Percentiles rank a stretch among this genome's conserved stretches.
Evolutionary conservation across 768 basidiomycete species (phyloP).

Genomic region (Pisolithus marmoratus): DNA sequence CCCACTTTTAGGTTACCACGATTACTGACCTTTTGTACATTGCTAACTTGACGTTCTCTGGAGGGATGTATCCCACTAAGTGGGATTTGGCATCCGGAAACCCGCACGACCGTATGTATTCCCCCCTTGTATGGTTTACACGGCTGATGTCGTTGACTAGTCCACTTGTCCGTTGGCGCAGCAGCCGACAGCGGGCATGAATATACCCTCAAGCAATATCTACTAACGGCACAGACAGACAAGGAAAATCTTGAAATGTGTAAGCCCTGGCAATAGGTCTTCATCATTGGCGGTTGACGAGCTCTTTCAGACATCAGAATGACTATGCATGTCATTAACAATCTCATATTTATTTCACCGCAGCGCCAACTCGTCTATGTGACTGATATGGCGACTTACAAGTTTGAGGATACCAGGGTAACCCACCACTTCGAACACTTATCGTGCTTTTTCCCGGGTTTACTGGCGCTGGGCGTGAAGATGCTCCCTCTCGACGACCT

Average conservation of each 20-base stretch:
- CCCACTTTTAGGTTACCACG: constrained; percentile 35
- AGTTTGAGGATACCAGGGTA: constrained; percentile 27
- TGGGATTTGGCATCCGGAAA: constrained; percentile 49
- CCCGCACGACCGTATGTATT: constrained; percentile 41
- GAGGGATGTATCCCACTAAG: constrained; percentile 58
- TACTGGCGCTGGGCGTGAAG: constrained; percentile 66
- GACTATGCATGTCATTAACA: constrained; percentile 56
- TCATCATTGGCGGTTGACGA: constrained; percentile 4
- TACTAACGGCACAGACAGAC: constrained; percentile 61
- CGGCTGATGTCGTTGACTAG: constrained; percentile 17
- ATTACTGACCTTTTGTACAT: constrained; percentile 44
- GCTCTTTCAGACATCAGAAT: constrained; percentile 47
- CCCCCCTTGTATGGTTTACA: neutral
- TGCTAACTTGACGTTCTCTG: constrained; percentile 40
- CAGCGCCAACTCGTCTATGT: constrained; percentile 63
- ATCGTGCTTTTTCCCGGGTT: constrained; percentile 72
- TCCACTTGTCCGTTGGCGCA: constrained; percentile 54
- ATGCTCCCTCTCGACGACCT: constrained; percentile 54
- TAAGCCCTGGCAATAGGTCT: constrained; percentile 27
- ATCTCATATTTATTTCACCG: constrained; percentile 63
- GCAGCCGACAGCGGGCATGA: constrained; percentile 73
- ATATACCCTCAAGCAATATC: constrained; percentile 69
- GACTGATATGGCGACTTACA: constrained; percentile 40
- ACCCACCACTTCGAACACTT: constrained; percentile 64
- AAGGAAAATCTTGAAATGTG: constrained; percentile 60